A percentile compares a stretch with the other conserved stretches of the same genome.
phyloP scores from a whole-genome alignment of 2,329 filamentous ascomycete species.

The Dactylellina cionopaga region DNA sequence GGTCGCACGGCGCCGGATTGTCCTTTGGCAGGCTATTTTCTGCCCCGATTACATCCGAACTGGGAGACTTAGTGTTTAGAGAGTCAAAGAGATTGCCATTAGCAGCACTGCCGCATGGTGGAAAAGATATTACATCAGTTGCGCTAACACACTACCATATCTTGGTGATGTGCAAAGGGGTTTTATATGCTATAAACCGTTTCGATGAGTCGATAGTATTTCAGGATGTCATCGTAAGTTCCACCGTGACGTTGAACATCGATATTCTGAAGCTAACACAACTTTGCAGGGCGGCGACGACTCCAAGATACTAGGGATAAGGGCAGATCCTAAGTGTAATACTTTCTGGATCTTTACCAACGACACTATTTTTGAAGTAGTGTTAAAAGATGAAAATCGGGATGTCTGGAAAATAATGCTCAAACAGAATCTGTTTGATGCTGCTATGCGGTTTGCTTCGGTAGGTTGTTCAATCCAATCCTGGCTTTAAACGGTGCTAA shows the following conservation, averaged over 20 bases:
- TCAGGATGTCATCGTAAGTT: constrained; percentile 78
- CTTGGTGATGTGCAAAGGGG: constrained; percentile 80
- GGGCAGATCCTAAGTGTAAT: constrained; percentile 90
- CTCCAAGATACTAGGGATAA: constrained; percentile 82
- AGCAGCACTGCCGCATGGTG: constrained; percentile 75
- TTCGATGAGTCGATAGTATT: constrained; percentile 87
- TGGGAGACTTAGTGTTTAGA: constrained; percentile 79
- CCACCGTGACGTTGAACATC: neutral
- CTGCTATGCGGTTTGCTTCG: constrained; percentile 80
- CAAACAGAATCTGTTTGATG: constrained; percentile 84
- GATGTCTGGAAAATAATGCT: constrained; percentile 97
- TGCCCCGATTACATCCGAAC: constrained; percentile 69
- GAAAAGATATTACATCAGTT: constrained; percentile 74
- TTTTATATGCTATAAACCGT: constrained; percentile 85
- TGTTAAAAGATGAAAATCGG: constrained; percentile 86
- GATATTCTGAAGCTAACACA: neutral
- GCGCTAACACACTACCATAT: constrained; percentile 94
- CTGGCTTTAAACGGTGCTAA: neutral
- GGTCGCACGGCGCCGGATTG: constrained; percentile 87
- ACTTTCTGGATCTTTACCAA: constrained; percentile 97
- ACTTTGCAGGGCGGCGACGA: constrained; percentile 68
- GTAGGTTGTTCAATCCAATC: neutral
- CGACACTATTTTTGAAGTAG: constrained; percentile 91
- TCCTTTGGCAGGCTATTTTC: constrained; percentile 83
- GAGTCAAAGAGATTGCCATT: constrained; percentile 81